phyloP scores from a whole-genome alignment of 768 basidiomycete species.

The Clitopilus hobsonii region DNA sequence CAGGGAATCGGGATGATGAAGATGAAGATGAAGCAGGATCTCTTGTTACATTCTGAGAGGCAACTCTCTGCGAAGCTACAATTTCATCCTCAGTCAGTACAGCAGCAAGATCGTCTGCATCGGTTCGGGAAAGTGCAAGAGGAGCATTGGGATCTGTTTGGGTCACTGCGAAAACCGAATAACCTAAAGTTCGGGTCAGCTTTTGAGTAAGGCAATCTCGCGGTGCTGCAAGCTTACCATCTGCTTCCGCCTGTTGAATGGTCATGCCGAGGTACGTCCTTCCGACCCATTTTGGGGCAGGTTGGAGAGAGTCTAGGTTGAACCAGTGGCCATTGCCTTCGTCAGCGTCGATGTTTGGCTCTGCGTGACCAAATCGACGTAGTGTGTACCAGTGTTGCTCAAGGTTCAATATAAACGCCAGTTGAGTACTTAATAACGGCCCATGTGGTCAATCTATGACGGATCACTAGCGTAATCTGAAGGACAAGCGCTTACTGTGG shows the following conservation, averaged over 20 bases:
- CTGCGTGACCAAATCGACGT: constrained; percentile 66
- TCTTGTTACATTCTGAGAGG: constrained; percentile 4
- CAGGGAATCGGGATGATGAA: constrained; percentile 7
- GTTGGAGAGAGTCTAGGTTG: constrained; percentile 77
- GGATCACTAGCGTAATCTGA: background rate
- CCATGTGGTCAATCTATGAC: background rate
- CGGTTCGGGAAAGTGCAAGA: constrained; percentile 55
- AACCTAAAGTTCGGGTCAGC: constrained; percentile 51
- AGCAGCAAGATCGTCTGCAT: constrained; percentile 68
- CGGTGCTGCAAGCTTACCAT: constrained; percentile 45
- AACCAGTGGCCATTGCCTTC: constrained; percentile 73
- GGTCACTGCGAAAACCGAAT: constrained; percentile 75
- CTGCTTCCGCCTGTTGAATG: constrained; percentile 79
- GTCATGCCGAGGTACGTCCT: constrained; percentile 83
- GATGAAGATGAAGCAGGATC: constrained; percentile 1
- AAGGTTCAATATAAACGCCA: constrained; percentile 84
- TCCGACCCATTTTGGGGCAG: constrained; percentile 76
- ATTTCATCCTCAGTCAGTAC: constrained; percentile 48
- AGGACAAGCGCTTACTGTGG: constrained; percentile 61
- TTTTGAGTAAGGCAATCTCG: background rate
- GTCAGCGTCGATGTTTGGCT: constrained; percentile 35
- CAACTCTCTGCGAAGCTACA: constrained; percentile 7
- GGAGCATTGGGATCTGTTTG: constrained; percentile 52
- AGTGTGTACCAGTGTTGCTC: constrained; percentile 89
- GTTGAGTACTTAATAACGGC: constrained; percentile 52